Base-by-base conservation (phyloP, 139 green algal species). In the Chlorella sp. region DNA sequence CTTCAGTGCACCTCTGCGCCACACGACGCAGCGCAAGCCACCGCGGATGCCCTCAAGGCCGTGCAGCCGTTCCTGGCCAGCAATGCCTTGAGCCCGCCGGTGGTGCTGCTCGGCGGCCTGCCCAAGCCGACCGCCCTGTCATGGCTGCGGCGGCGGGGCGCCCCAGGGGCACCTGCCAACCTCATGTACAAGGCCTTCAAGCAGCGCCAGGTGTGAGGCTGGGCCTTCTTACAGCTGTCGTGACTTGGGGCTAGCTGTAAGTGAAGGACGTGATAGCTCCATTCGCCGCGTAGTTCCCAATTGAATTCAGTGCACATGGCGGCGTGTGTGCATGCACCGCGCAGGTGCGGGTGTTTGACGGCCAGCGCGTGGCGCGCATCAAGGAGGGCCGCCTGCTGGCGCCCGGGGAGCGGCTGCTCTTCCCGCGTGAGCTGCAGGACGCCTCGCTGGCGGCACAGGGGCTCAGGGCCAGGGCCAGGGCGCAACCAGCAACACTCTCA, bases 311-410 rank as follows among this genome's bases (percentile, higher is more conserved):
- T 10, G 17, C 42, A 55, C 42, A 55, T 55, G 10, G 10, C 10
- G 42, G 10, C 17, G 42, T 17, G 42, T 55, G 55, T 64, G 55
- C 20, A 10, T 64, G 55, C 24, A 64, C 42, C 2, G 2, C 61
- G 34, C 35, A 71, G 65, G 65, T 71, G 33, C 65, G 65, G 2
- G 23, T 71, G 34, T 71, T 71, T 61, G 65, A 71, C 27, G 65
- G 65, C 17, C 22, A 61, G 35, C 65, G 65, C 24, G 65, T 71
- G 35, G 30, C 27, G 26, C 65, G 65, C 3, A 35, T 71, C 35
- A n/a, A 3, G 2, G 3, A 50, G n/a, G 27, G 24, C 17, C 34
- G 65, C 14, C 14, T 61, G 65, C 65, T 71, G 6, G 23, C 33
- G 3, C 35, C 65, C 27, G 65, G 65, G 2, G 35, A 71, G 32